A percentile compares a stretch with the other conserved stretches of the same genome.
Evolutionary conservation across 2,329 filamentous ascomycete species (phyloP).

Genomic region (Pseudogymnoascus sp.): DNA sequence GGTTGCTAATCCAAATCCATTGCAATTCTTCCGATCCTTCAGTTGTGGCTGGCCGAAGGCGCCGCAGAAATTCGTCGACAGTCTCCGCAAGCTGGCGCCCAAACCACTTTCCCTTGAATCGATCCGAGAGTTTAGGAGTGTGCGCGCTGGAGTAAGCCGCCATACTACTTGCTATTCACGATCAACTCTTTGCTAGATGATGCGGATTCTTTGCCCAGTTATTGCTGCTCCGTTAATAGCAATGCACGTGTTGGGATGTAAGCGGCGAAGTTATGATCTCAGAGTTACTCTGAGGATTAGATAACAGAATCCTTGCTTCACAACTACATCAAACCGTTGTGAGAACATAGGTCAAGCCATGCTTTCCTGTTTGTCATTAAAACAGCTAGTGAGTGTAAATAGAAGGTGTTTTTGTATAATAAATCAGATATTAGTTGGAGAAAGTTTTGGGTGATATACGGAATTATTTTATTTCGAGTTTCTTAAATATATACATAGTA

Average conservation of each 20-base stretch:
- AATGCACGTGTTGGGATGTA: not conserved
- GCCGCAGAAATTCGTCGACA: constrained; percentile 55
- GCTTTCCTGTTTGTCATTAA: not conserved
- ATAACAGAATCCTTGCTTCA: not conserved
- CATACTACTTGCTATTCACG: not conserved
- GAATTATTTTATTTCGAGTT: not conserved
- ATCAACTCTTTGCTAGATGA: not conserved
- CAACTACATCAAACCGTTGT: not conserved
- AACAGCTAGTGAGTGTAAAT: not conserved
- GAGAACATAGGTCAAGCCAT: not conserved
- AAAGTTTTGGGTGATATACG: not conserved
- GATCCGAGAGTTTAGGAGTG: constrained; percentile 42
- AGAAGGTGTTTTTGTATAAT: not conserved
- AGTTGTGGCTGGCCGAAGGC: constrained; percentile 61
- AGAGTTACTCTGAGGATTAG: not conserved
- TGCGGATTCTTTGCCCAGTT: not conserved
- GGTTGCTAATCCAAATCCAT: constrained; percentile 71
- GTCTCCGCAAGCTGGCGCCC: constrained; percentile 60
- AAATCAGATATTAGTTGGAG: not conserved
- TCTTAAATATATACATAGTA: not conserved
- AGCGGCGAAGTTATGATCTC: not conserved
- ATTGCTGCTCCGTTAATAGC: not conserved
- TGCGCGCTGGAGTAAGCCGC: not conserved
- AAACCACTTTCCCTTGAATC: constrained; percentile 43
- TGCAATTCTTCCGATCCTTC: constrained; percentile 37